Conservation (phyloP, 2,329 filamentous ascomycete genomes). For the Erysiphe pulchra region DNA sequence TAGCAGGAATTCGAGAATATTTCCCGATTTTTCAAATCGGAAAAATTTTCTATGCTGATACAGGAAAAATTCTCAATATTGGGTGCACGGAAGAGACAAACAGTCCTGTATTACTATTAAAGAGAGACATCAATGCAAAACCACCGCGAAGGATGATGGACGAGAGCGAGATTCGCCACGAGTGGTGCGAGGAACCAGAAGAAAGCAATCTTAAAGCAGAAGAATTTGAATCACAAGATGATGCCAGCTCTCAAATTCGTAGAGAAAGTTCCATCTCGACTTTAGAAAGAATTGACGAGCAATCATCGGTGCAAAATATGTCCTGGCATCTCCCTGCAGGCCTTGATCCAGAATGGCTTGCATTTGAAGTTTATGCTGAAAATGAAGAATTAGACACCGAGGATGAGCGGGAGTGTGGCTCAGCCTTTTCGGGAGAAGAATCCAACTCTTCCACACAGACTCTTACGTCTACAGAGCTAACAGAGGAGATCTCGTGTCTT, state of each 20-base stretch:
- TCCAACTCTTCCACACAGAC: conserved; percentile 5
- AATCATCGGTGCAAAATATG: conserved; percentile 1
- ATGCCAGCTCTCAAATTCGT: conserved; percentile 11
- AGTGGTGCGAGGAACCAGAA: conserved; percentile 4
- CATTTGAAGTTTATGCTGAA: conserved; percentile 45
- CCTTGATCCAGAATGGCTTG: conserved; percentile 49
- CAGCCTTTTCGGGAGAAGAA: conserved; percentile 7
- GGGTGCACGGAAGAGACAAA: conserved; percentile 38
- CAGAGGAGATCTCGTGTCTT: conserved; percentile 6
- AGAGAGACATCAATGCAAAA: conserved; percentile 38
- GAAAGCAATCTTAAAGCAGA: conserved; percentile 9
- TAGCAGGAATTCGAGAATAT: conserved; percentile 38
- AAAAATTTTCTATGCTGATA: conserved; percentile 57
- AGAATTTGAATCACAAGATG: conserved; percentile 13
- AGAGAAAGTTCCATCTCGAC: conserved; percentile 11
- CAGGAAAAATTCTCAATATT: conserved; percentile 49
- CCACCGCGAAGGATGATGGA: conserved; percentile 42
- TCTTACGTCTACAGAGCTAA: conserved; percentile 2
- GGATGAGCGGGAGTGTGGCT: conserved; percentile 7
- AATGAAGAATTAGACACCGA: conserved; percentile 23
- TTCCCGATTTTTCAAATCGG: conserved; percentile 48
- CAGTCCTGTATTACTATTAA: conserved; percentile 40
- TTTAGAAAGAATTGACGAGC: conserved; percentile 1
- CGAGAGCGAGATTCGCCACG: conserved; percentile 7
- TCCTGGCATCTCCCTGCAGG: conserved; percentile 32